phyloP scores from a whole-genome alignment of 2,329 filamentous ascomycete species.

The Sphaerulina musiva region DNA sequence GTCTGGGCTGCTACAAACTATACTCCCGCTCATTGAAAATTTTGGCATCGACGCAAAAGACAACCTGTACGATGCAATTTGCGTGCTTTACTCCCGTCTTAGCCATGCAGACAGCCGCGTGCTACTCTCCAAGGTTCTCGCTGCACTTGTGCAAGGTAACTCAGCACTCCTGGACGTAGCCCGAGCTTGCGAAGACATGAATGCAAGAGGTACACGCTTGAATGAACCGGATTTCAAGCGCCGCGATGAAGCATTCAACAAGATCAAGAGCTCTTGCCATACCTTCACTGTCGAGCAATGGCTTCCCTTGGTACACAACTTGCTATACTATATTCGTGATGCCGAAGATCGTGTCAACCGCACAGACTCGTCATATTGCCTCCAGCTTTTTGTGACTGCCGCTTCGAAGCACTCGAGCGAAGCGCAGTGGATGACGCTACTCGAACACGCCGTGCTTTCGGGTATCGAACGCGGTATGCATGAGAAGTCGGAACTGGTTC shows the following conservation, averaged over 20 bases:
- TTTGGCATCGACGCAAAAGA: slow-evolving; percentile 22
- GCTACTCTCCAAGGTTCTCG: slow-evolving; percentile 65
- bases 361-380: slow-evolving; percentile 69
- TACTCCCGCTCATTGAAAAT: slow-evolving; percentile 60
- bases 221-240: slow-evolving; percentile 85
- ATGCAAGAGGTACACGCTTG: slow-evolving; percentile 68
- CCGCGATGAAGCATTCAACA: slow-evolving; percentile 68
- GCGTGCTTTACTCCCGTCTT: slow-evolving; percentile 84
- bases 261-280: slow-evolving; percentile 60
- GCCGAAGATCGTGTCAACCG: slow-evolving; percentile 85
- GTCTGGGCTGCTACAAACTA: slow-evolving; percentile 67
- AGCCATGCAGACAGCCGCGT: slow-evolving; percentile 71
- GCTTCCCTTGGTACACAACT: slow-evolving; percentile 80
- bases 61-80: slow-evolving; percentile 66
- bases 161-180: slow-evolving; percentile 57
- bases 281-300: slow-evolving; percentile 67
- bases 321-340: slow-evolving; percentile 78
- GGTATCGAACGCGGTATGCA: slow-evolving; percentile 69
- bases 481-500: slow-evolving; percentile 67
- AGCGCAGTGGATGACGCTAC: slow-evolving; percentile 47
- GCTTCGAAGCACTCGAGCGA: slow-evolving; percentile 47
- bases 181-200: slow-evolving; percentile 67
- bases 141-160: slow-evolving; percentile 62
- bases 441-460: slow-evolving; percentile 63
- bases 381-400: slow-evolving; percentile 69